Percentiles rank a stretch among this genome's conserved stretches.
Evolutionary conservation across 495 filamentous ascomycete species (phyloP).

Genomic region (Tuber melanosporum): DNA sequence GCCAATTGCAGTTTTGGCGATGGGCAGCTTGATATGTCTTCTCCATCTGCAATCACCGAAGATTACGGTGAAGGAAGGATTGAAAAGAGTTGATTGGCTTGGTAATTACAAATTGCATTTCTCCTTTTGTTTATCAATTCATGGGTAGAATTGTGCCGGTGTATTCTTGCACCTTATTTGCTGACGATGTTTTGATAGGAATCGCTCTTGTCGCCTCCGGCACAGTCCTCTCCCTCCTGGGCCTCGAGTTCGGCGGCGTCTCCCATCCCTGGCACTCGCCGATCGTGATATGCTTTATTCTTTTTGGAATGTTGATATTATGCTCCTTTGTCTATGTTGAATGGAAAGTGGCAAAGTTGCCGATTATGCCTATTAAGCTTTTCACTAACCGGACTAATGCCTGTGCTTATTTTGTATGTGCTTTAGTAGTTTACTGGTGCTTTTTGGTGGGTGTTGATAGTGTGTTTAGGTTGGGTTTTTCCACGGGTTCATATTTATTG

Average conservation of each 20-base stretch:
- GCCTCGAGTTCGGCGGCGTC: conserved; percentile 70
- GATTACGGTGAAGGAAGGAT: conserved; percentile 61
- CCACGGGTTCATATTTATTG: conserved; percentile 69
- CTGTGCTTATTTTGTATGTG: conserved; percentile 43
- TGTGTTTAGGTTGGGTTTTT: conserved; percentile 49
- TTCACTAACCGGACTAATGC: conserved; percentile 58
- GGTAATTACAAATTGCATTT: conserved; percentile 22
- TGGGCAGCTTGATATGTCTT: conserved; percentile 61
- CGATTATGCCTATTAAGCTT: conserved; percentile 67
- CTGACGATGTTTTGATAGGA: conserved; percentile 23
- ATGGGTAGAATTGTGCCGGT: conserved; percentile 1
- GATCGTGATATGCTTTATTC: conserved; percentile 67
- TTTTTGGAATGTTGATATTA: conserved; percentile 63
- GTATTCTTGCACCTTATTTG: not conserved
- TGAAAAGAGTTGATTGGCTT: conserved; percentile 48
- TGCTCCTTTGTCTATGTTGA: conserved; percentile 62
- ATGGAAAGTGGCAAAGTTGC: conserved; percentile 64
- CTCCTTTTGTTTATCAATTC: not conserved
- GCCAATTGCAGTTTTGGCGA: conserved; percentile 65
- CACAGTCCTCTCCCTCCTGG: conserved; percentile 75
- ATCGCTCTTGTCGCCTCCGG: conserved; percentile 64
- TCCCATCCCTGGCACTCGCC: conserved; percentile 68
- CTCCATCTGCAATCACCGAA: conserved; percentile 69
- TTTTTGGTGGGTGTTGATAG: not conserved
- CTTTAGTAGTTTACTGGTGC: not conserved